Evolutionary conservation across 2,329 filamentous ascomycete species (phyloP), one percentile per base, ranked within the genome.

Genomic region (Fusarium bactridioides): DNA sequence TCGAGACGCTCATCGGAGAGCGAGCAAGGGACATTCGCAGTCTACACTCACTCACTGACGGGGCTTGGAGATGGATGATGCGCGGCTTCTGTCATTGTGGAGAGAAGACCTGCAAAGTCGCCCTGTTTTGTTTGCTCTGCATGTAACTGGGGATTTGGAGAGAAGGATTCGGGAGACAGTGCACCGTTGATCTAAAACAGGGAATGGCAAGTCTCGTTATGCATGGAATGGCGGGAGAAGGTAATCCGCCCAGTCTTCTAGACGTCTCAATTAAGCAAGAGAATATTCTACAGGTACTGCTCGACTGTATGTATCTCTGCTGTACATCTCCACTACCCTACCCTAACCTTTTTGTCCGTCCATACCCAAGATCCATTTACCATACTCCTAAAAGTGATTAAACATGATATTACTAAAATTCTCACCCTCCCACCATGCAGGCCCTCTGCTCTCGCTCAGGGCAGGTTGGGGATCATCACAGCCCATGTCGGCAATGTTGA

Each of bases 401-500:
- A 83, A 83, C 74, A 83, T 79, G 51, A 81, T 78, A 62, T 80
- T 82, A 70, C 79, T 81, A 43, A 82, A 79, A 27, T 79, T 82
- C 23, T 80, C 81, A 7, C 77, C 80, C 47, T 84, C 82, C 82
- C 82, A 84, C 83, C 82, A 84, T 5, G 81, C 77, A 37, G 74
- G 77, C 11, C 79, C 78, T 44, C 69, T 74, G 21, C 43, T 72
- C 58, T 76, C 76, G 40, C 69, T 75, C 15, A 74, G 64, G 8
- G 67, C 38, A 4, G 77, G 72, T 40, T 79, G 77, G 10, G 80
- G 72, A 40, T 81, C 77, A 9, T 78, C 70, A 25, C 78, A 79
- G 2, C 79, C 79, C 66, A 83, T 78, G 43, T 82, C 82, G 7
- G 78, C 81, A 23, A 83, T 78, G 51, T 79, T 80, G 13, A 80